Base-by-base conservation (phyloP, 176 grass and related monocot species). In the Avena atlantica region DNA sequence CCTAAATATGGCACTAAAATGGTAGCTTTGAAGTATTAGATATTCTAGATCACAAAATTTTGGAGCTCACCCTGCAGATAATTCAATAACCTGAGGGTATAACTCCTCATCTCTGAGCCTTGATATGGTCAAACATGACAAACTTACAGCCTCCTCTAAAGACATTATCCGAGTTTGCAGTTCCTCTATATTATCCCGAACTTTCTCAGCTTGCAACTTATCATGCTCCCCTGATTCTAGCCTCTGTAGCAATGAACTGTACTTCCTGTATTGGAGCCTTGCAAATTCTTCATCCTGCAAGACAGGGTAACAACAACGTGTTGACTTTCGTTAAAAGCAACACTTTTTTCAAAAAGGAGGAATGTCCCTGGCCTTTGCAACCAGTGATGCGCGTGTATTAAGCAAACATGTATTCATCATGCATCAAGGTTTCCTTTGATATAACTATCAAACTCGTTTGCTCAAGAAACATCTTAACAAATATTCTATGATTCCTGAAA, bases 11-110 rank as follows among this genome's bases (percentile, higher is more conserved):
- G 21, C 47, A 9, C 34, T 25, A 64, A 85, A 40, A 78, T 49
- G 83, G 3, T 44, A 84, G n/a, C 45, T 59, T 85, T 34, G 17
- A 70, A 90, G 29, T 63, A 53, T 57, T 63, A n/a, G 75, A 88
- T 77, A 55, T 34, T 52, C 49, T 81, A 75, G 25, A 12, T 78
- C 86, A 21, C 40, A 53, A 76, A 85, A 68, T 47, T 85, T 70
- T 53, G n/a, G 36, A 85, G 60, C 92, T 86, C 91, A 98, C 95
- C 93, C 89, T 51, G 86, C 89, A 87, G 91, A 95, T 55, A 97
- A 87, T 90, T 99, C 91, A 73, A 99, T 91, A 73, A 99, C 86
- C 56, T 99, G 97, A 92, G 94, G 97, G 81, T 90, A 96, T 42
- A 99, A 87, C 65, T 99, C 89, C 87, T 99, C 94, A 53, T 99